Base-by-base conservation (phyloP, 2,329 filamentous ascomycete genomes). In the Pestalotiopsis sp. region DNA sequence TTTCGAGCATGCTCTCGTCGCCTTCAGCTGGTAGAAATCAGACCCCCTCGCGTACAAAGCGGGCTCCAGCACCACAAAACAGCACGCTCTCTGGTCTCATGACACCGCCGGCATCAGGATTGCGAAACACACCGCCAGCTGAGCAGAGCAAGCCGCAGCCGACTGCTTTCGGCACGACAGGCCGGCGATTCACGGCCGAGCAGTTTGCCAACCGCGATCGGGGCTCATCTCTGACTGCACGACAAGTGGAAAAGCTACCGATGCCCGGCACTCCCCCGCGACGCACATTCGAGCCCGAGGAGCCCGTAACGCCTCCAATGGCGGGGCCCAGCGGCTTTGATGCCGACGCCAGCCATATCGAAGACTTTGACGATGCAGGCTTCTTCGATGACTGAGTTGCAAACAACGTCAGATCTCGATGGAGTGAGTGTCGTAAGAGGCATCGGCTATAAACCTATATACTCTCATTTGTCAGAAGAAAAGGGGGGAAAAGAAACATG, bases 101-200 rank as follows among this genome's bases (percentile, higher is more conserved):
- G 84, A 98, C 95, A 1, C 94, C 95, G n/a, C 95, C 94, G 4
- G 89, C 91, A 38, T 94, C 92, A 3, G 88, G 89, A 66, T 78
- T 91, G 61, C 90, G 92, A 57, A 89, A 89, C 71, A 88, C 86
- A 2, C 86, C 89, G 0, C 81, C 84, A 3, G 73, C 75, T 30
- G 78, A 82, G 66, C 75, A 76, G 48, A 80, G 73, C 70, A 77
- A 78, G 67, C 73, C 78, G 24, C 88, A 90, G 71, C 86, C 88
- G 3, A 89, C 88, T 0, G 88, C 89, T 1, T 91, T 91, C 73
- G 81, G 84, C 13, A 87, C 80, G 70, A 90, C 88, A 0, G 88
- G 88, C 22, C 85, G 88, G 38, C 84, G 88, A 24, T 87, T 85
- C 72, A 85, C 86, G 6, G 80, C 83, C 13, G 84, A 86, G 65